Evolutionary conservation across 805 yeast genomes (phyloP).

Genomic region (Wickerhamiella nectarea): DNA sequence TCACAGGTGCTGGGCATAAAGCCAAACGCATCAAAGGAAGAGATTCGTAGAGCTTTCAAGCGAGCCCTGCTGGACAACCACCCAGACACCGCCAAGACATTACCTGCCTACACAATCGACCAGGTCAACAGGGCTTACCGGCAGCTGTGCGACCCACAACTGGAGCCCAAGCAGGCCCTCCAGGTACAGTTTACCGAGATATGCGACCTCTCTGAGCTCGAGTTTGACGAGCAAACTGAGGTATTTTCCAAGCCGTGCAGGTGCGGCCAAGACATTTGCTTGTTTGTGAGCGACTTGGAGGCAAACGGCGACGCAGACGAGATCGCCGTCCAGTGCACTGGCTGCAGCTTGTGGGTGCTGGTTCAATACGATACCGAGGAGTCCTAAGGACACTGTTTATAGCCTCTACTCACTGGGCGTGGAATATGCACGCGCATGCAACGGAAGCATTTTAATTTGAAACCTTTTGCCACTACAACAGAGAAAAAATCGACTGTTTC

Average conservation of each 20-base stretch:
- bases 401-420: background rate
- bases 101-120: constrained; percentile 26
- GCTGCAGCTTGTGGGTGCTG: constrained; percentile 78
- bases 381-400: background rate
- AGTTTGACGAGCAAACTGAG: constrained; percentile 25
- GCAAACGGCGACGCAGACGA: constrained; percentile 44
- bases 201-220: constrained; percentile 39
- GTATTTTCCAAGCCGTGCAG: constrained; percentile 26
- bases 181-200: constrained; percentile 59
- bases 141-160: constrained; percentile 27
- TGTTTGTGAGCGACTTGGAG: constrained; percentile 50
- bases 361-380: constrained; percentile 38
- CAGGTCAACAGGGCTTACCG: constrained; percentile 50
- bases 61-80: constrained; percentile 47
- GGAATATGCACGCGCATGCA: background rate
- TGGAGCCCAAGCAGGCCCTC: constrained; percentile 31
- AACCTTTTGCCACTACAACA: no score
- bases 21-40: constrained; percentile 29
- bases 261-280: constrained; percentile 35
- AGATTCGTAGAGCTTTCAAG: constrained; percentile 51
- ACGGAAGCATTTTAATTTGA: background rate
- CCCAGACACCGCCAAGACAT: constrained; percentile 46
- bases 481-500: no score
- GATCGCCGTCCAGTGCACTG: constrained; percentile 62
- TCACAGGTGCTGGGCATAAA: constrained; percentile 45